A percentile compares a stretch with the other conserved stretches of the same genome.
Conservation (phyloP, 257 asterid species). For the Knoxia roxburghii region DNA sequence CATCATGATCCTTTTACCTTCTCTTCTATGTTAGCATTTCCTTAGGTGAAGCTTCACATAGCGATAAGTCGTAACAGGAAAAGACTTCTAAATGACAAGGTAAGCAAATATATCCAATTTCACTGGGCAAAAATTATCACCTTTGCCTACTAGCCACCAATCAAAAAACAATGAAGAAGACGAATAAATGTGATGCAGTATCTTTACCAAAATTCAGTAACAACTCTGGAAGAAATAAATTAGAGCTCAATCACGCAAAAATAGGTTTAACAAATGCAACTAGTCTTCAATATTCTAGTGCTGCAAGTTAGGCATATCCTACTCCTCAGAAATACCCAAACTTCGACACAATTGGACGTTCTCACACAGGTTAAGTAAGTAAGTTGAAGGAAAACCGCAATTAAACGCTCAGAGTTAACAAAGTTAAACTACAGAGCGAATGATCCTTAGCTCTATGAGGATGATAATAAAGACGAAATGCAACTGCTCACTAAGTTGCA, state of each 20-base stretch:
- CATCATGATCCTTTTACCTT: neutral
- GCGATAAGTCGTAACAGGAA: no score
- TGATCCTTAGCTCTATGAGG: neutral
- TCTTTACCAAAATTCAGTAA: neutral
- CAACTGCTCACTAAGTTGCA: neutral
- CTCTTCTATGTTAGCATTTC: neutral
- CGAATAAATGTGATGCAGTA: neutral
- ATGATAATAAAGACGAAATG: neutral
- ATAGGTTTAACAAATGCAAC: no score
- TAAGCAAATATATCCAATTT: neutral
- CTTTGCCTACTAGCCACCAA: neutral
- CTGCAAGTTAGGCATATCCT: neutral
- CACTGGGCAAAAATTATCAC: neutral
- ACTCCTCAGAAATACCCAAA: neutral
- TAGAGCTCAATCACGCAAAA: neutral
- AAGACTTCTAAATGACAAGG: no score
- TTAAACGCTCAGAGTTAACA: neutral
- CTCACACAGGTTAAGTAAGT: neutral
- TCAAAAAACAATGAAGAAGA: neutral
- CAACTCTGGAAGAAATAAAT: neutral
- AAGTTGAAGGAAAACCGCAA: neutral
- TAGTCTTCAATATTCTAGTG: neutral
- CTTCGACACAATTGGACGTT: neutral
- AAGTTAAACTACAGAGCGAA: neutral
- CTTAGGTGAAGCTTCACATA: no score